Evolutionary conservation across 139 green algal species (phyloP), one percentile per base, ranked within the genome.

Genomic region (Picochlorum sp.): DNA sequence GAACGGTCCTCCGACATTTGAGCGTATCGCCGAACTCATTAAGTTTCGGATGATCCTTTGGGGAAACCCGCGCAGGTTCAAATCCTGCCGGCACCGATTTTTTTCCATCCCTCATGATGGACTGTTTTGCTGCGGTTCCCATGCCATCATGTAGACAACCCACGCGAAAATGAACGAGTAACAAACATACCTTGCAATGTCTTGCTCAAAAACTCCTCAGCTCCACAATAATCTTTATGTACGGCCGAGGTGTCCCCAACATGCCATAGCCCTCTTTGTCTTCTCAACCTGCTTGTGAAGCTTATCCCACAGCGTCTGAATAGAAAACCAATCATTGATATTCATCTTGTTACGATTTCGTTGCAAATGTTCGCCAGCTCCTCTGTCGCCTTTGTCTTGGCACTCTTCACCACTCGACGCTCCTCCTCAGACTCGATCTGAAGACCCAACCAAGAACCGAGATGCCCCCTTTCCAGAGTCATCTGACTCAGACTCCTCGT

Each of bases 281-380:
- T 91, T 95, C 68, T 98, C 92, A 47, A 98, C 73, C 68, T 96
- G 92, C 83, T 96, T 95, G 79, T 98, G 95, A n/a, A 98, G 76
- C 79, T 95, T 94, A 50, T 98, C 90, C 65, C 96, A 98, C 45
- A 94, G 75, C 0, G 81, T 82, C 77, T 96, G 87, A 60, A 99
- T 90, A 4, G 86, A 70, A 0, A 81, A 75, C 90, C 90, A 99
- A 76, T 99, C 94, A 55, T 97, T 96, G 80, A 95, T 97, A 73
- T 98, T 90, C 76, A 96, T 92, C 77, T 97, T 96, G 78, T 98
- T 97, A 79, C 84, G 76, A 98, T 94, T 50, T 98, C 89, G 24
- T 94, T 86, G 58, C 83, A 91, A 16, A 79, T 84, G 10, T 76
- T 38, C 6, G 52, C 34, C 66, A 98, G 77, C 70, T 97, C 92